Evolutionary conservation across 441 rosid genomes (phyloP).

Genomic region (Corymbia citriodora): DNA sequence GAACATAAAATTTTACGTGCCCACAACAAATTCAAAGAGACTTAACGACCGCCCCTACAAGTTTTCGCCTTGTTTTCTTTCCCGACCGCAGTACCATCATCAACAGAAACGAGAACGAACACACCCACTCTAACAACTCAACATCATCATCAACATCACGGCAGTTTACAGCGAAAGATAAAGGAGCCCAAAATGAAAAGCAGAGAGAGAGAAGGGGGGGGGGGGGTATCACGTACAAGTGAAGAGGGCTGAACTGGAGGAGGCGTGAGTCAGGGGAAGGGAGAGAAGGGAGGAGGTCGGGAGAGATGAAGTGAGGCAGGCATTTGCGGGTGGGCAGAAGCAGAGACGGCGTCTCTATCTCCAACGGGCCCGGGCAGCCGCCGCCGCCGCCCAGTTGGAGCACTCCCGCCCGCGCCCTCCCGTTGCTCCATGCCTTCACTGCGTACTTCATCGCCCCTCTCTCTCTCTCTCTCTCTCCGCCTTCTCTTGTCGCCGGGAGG

Average conservation of each 20-base stretch:
- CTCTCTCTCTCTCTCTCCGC: background rate
- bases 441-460: constrained; percentile 40
- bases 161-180: background rate
- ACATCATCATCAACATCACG: background rate
- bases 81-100: background rate
- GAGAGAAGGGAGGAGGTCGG: constrained; percentile 29
- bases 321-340: constrained; percentile 71
- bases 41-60: background rate
- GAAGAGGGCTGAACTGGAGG: constrained; percentile 69
- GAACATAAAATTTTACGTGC: background rate
- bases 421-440: constrained; percentile 40
- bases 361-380: constrained; percentile 23
- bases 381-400: constrained; percentile 32
- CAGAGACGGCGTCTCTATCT: constrained; percentile 56
- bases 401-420: constrained; percentile 45
- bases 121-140: background rate
- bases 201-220: no score
- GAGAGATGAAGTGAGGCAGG: constrained; percentile 39
- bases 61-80: no score
- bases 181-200: background rate
- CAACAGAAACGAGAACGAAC: background rate
- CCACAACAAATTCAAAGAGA: background rate
- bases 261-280: constrained; percentile 29
- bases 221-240: constrained; percentile 41
- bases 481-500: background rate